phyloP scores from a whole-genome alignment of 768 basidiomycete species.

The Obba rivulosa region DNA sequence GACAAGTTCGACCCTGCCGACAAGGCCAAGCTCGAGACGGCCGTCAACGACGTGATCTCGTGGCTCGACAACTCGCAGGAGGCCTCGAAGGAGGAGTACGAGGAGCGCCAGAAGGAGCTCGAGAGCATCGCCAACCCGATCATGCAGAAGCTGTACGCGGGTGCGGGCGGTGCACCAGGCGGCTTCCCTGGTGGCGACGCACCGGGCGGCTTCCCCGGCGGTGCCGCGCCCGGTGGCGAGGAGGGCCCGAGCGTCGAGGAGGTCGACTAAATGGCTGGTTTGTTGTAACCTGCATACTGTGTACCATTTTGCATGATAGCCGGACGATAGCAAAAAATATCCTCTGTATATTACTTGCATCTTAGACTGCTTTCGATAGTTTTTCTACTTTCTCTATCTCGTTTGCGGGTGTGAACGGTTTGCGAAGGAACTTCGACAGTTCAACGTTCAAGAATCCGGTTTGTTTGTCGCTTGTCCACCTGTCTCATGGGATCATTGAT shows the following conservation, averaged over 20 bases:
- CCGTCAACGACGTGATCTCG: conserved; percentile 77
- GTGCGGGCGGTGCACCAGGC: conserved; percentile 52
- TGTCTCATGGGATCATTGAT: too few relatives aligned
- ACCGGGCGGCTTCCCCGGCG: conserved; percentile 61
- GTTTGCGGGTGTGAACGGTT: conserved; percentile 3
- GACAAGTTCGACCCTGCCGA: conserved; percentile 84
- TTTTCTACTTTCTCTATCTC: conserved; percentile 1
- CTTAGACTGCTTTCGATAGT: conserved; percentile 9
- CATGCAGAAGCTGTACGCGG: conserved; percentile 65
- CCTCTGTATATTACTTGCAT: conserved; percentile 13
- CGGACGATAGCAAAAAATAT: conserved; percentile 10
- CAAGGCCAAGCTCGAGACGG: conserved; percentile 76
- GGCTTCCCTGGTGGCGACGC: conserved; percentile 37
- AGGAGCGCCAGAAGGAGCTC: conserved; percentile 88
- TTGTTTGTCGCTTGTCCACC: too few relatives aligned
- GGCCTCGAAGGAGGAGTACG: conserved; percentile 92
- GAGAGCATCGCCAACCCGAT: conserved; percentile 75
- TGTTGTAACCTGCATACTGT: neutral
- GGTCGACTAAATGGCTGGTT: conserved; percentile 54
- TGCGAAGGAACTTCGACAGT: too few relatives aligned
- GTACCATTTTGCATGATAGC: conserved; percentile 1
- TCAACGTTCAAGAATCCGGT: too few relatives aligned
- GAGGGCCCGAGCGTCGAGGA: conserved; percentile 91
- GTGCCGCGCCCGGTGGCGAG: conserved; percentile 55
- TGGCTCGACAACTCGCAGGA: conserved; percentile 89